These are phyloP conservation scores for Pyrus bretschneideri DNA, from an alignment of 306 rosid species.

Conservation along the genomic window DNA sequence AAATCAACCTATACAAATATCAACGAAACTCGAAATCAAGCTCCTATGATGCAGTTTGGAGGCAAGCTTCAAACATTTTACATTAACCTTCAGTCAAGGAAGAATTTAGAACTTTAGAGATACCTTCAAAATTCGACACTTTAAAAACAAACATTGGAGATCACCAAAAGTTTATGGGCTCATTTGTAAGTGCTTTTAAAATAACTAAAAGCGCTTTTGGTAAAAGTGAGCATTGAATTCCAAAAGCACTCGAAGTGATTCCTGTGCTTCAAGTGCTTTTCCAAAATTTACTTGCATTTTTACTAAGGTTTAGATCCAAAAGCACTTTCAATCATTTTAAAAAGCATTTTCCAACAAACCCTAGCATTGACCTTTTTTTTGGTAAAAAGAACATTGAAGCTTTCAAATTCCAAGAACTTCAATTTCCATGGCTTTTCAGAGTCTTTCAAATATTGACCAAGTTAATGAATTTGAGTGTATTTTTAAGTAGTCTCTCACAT, in stretches of 20 bases:
- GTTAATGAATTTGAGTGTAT: not conserved
- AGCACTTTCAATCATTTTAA: not conserved
- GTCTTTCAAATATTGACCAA: constrained; percentile 4
- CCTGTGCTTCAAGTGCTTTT: too few relatives aligned
- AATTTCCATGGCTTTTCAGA: not conserved
- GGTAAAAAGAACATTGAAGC: not conserved
- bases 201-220: too few relatives aligned
- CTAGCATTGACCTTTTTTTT: too few relatives aligned
- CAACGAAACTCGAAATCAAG: not conserved
- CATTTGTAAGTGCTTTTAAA: too few relatives aligned
- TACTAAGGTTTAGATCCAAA: too few relatives aligned
- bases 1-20: not conserved
- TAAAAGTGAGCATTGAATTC: too few relatives aligned
- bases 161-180: not conserved
- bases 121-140: not conserved
- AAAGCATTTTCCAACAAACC: too few relatives aligned
- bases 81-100: not conserved
- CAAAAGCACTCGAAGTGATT: too few relatives aligned
- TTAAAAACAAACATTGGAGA: not conserved
- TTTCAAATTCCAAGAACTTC: not conserved
- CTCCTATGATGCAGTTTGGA: not conserved
- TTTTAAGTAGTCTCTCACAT: too few relatives aligned
- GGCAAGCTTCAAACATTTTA: not conserved
- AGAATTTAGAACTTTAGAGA: not conserved
- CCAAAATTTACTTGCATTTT: too few relatives aligned